Percentiles rank a stretch among this genome's conserved stretches.
Evolutionary conservation across 2,329 filamentous ascomycete species (phyloP).

Genomic region (Fusarium succisae): DNA sequence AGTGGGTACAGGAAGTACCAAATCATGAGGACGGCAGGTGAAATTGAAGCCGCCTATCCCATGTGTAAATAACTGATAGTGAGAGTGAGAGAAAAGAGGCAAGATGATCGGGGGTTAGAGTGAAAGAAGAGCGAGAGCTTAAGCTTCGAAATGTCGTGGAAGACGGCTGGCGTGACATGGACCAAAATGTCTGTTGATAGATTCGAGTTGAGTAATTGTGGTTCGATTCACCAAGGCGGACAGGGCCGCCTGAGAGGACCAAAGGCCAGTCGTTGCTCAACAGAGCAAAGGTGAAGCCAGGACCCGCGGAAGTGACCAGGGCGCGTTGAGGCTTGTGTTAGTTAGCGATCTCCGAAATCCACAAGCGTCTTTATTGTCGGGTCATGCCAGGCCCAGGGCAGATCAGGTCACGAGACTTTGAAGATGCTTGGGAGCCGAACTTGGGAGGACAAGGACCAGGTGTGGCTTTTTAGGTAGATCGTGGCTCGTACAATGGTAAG

Average conservation of each 20-base stretch:
- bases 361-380: conserved; percentile 13
- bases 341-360: conserved; percentile 23
- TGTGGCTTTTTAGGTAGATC: conserved; percentile 15
- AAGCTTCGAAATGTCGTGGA: conserved; percentile 20
- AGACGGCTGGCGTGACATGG: conserved; percentile 39
- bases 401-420: conserved; percentile 33
- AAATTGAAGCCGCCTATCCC: conserved; percentile 29
- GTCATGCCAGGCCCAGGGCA: background rate
- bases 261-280: conserved; percentile 27
- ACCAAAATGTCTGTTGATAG: conserved; percentile 24
- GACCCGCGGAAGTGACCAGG: conserved; percentile 17
- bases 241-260: conserved; percentile 27
- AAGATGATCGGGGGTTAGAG: conserved; percentile 1
- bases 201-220: conserved; percentile 18
- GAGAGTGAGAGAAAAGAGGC: conserved; percentile 4
- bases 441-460: conserved; percentile 30
- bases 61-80: conserved; percentile 30
- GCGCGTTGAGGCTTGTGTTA: conserved; percentile 35
- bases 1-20: conserved; percentile 83
- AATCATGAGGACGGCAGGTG: conserved; percentile 63
- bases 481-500: conserved; percentile 17
- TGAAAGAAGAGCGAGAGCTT: conserved; percentile 17
- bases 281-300: conserved; percentile 16
- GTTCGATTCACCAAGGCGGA: conserved; percentile 35
- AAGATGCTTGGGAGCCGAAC: conserved; percentile 9